phyloP scores from a whole-genome alignment of 1,139 yeast species.

The Candida smagusa region DNA sequence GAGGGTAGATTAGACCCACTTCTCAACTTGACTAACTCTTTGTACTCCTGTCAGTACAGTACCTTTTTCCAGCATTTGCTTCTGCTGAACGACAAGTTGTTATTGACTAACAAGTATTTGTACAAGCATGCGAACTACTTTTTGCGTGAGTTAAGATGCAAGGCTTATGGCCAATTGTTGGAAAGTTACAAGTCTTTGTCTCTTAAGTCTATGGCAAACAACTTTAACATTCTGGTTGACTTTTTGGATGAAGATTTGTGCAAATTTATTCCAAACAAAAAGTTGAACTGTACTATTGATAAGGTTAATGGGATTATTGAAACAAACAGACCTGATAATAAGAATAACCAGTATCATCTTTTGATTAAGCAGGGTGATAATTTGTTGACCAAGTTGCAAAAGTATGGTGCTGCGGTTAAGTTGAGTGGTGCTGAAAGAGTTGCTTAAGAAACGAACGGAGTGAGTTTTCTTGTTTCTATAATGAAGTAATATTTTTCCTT shows the following conservation, averaged over 20 bases:
- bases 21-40: conserved; percentile 76
- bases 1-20: conserved; percentile 70
- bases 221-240: conserved; percentile 83
- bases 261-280: conserved; percentile 88
- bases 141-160: conserved; percentile 90
- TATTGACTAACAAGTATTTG: conserved; percentile 73
- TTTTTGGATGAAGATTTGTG: conserved; percentile 82
- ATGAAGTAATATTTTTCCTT: too few relatives aligned
- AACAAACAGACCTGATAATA: conserved; percentile 94
- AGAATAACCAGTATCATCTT: conserved; percentile 87
- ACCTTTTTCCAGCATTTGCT: conserved; percentile 76
- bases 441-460: conserved; percentile 8
- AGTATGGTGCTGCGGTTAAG: conserved; percentile 96
- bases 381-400: conserved; percentile 88
- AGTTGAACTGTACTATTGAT: conserved; percentile 92
- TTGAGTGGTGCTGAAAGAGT: conserved; percentile 86
- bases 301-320: conserved; percentile 93
- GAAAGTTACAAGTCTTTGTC: conserved; percentile 93
- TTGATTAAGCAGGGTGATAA: conserved; percentile 92
- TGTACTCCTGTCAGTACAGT: conserved; percentile 86
- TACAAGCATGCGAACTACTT: conserved; percentile 78
- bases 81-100: conserved; percentile 71
- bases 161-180: conserved; percentile 89
- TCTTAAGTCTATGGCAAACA: conserved; percentile 87
- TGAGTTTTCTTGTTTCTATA: too few relatives aligned